Conservation (phyloP, 768 basidiomycete genomes). For the Leccinum olivaceopallidum region DNA sequence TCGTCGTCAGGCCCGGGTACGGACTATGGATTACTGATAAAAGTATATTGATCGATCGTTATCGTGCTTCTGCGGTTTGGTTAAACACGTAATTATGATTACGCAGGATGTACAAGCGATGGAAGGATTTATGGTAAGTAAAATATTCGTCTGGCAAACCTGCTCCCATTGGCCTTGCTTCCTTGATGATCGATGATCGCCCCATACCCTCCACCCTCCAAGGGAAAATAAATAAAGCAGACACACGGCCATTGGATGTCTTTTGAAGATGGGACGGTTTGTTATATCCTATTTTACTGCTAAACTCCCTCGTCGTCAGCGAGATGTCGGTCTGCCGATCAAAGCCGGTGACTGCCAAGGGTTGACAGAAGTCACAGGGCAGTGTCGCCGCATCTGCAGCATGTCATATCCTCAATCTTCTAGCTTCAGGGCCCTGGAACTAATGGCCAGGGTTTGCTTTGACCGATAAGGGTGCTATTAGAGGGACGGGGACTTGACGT, state of each 20-base stretch:
- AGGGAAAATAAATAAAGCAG: not conserved
- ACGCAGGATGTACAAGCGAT: not conserved
- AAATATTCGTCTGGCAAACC: not conserved
- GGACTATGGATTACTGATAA: not conserved
- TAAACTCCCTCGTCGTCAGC: constrained; percentile 46
- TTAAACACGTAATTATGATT: not conserved
- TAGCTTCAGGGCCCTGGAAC: constrained; percentile 26
- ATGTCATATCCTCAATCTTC: constrained; percentile 33
- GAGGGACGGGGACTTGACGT: constrained; percentile 41
- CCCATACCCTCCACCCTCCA: not conserved
- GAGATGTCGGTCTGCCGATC: constrained; percentile 50
- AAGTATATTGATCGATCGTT: constrained; percentile 11
- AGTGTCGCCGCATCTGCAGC: constrained; percentile 50
- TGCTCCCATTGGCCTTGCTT: not conserved
- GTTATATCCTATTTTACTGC: constrained; percentile 34
- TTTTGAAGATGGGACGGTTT: constrained; percentile 54
- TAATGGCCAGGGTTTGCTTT: constrained; percentile 47
- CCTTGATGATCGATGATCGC: too few relatives aligned
- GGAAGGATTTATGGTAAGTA: not conserved
- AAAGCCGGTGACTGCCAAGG: constrained; percentile 32
- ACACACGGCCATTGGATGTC: constrained; percentile 32
- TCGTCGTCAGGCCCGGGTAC: constrained; percentile 6
- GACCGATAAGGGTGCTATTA: constrained; percentile 42
- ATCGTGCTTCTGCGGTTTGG: not conserved
- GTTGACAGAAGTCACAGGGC: constrained; percentile 37